Conservation (phyloP, 2,329 filamentous ascomycete genomes). For the Alternaria sp. region DNA sequence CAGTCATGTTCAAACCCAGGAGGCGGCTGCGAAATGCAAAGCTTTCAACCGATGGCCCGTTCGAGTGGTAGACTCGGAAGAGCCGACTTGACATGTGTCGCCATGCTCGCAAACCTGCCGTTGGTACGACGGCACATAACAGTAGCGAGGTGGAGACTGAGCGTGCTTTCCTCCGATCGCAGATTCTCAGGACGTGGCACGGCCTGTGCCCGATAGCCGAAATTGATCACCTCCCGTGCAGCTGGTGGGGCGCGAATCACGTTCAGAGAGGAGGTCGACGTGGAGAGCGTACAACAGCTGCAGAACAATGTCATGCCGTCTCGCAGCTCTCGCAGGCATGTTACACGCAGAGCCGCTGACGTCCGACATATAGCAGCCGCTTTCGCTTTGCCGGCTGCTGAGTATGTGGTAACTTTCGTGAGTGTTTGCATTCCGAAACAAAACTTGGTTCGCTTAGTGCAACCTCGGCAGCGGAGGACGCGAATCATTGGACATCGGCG, state of each 20-base stretch:
- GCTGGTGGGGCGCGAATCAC: background rate
- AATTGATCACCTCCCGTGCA: background rate
- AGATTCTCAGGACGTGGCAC: background rate
- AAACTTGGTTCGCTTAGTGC: background rate
- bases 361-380: background rate
- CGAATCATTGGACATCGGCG: background rate
- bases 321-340: background rate
- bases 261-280: background rate
- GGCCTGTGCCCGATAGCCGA: background rate
- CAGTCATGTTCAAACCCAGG: background rate
- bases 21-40: background rate
- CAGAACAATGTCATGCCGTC: background rate
- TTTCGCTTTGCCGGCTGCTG: background rate
- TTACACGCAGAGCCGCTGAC: background rate
- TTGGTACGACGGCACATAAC: constrained; percentile 2
- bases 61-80: background rate
- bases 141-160: background rate
- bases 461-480: background rate
- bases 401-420: constrained; percentile 6
- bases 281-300: background rate
- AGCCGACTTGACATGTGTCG: background rate
- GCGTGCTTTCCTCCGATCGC: background rate
- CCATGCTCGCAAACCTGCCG: background rate
- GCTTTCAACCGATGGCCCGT: background rate
- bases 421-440: constrained; percentile 8